Evolutionary conservation across 352 stramenopile genomes (phyloP).

Genomic region (Phytophthora tubulina): DNA sequence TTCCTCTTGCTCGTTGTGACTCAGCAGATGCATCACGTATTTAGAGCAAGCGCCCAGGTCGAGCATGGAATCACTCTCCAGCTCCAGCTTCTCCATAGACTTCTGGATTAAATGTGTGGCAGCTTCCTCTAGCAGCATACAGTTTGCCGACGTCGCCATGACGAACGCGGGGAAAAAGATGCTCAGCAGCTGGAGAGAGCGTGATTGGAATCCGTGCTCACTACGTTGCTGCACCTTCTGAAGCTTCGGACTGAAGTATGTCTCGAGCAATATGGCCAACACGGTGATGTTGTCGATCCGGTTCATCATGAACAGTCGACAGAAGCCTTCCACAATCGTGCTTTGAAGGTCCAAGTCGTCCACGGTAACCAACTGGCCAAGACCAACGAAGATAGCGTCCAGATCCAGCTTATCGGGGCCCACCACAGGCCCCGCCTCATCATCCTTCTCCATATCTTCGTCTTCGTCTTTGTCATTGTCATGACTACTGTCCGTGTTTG

Average conservation of each 20-base stretch:
- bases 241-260: constrained; percentile 72
- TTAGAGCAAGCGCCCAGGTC: constrained; percentile 64
- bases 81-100: constrained; percentile 60
- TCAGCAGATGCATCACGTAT: constrained; percentile 70
- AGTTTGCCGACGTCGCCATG: constrained; percentile 61
- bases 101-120: constrained; percentile 72
- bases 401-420: constrained; percentile 55
- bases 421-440: constrained; percentile 22
- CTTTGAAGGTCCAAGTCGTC: constrained; percentile 79
- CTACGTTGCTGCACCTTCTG: constrained; percentile 61
- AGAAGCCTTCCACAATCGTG: constrained; percentile 82
- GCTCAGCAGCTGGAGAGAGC: constrained; percentile 74
- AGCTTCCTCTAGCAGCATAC: constrained; percentile 71
- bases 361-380: constrained; percentile 60
- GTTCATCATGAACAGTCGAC: constrained; percentile 78
- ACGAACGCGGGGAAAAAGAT: constrained; percentile 83
- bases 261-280: constrained; percentile 73
- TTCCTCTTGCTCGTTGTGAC: constrained; percentile 52
- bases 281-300: constrained; percentile 73
- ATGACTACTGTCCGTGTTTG: too few relatives aligned
- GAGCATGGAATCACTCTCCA: constrained; percentile 52
- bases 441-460: constrained; percentile 38
- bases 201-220: constrained; percentile 70
- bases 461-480: constrained; percentile 29
- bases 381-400: constrained; percentile 66